Base-by-base conservation (phyloP, 768 basidiomycete genomes). In the Tremella fuciformis region DNA sequence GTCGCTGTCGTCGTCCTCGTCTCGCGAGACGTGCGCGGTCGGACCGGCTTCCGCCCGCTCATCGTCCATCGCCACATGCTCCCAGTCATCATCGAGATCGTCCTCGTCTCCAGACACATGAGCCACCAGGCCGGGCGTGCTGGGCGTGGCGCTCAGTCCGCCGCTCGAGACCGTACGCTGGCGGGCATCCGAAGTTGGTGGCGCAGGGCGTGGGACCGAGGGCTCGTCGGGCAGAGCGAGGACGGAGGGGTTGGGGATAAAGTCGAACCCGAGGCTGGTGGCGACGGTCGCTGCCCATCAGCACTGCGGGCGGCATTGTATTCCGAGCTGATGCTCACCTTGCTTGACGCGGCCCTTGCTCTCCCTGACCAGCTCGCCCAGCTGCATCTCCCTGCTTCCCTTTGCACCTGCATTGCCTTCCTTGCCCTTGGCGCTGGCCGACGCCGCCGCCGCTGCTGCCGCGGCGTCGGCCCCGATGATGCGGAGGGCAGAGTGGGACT, bases 251-350 rank as follows among this genome's bases (percentile, higher is more conserved):
- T 65, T 74, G 24, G 70, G 59, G 18, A 74, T 60, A 19, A 74
- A 66, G 37, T 74, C 68, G 56, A 71, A 74, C n/a, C 72, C 72
- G 3, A 74, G 58, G 1, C 67, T 59, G 2, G 72, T 65, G 22
- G 72, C 72, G 13, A 68, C 70, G 1, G 69, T 71, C 29, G 64
- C 69, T 73, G 40, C n/a, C 13, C 29, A 11, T 34, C 29, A 34
- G 29, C 29, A 47, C 8, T 18, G 42, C 22, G 7, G 22, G 42
- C 16, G n/a, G 22, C 22, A 25, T 19, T n/a, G 21, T 50, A 24
- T 22, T 22, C n/a, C 11, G 26, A 50, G 26, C 13, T 1, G 16
- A 60, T 6, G 34, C 25, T 54, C 9, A 50, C 15, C 25, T 13
- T 11, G 34, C 51, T n/a, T 11, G 3, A 40, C 34, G n/a, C 15